phyloP scores from a whole-genome alignment of 139 green algal genomes.

The Mesotaenium endlicherianum region DNA sequence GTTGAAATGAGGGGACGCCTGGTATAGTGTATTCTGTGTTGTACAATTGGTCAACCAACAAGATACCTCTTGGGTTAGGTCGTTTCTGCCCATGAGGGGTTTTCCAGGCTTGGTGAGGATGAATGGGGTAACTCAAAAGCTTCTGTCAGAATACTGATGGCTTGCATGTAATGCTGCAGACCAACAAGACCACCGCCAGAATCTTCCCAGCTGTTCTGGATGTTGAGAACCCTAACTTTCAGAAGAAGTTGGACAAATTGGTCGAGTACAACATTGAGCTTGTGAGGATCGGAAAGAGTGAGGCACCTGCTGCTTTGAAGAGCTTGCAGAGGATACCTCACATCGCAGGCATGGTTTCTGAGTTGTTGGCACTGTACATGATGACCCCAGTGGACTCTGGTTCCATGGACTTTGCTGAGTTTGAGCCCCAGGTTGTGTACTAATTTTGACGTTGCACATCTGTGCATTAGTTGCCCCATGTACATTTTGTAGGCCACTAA shows the following conservation, averaged over 20 bases:
- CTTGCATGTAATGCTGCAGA: constrained; percentile 64
- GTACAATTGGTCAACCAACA: no score
- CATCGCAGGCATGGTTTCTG: constrained; percentile 73
- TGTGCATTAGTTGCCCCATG: no score
- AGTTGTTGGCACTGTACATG: constrained; percentile 81
- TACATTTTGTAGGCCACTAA: no score
- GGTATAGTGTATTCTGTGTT: no score
- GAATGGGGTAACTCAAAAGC: no score
- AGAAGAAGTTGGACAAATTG: constrained; percentile 76
- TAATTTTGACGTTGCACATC: no score
- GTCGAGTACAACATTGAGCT: constrained; percentile 82
- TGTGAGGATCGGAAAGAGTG: constrained; percentile 62
- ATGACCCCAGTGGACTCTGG: constrained; percentile 77
- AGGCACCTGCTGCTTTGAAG: constrained; percentile 73
- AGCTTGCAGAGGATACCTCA: constrained; percentile 70
- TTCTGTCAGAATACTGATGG: no score
- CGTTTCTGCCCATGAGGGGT: no score
- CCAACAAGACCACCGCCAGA: constrained; percentile 92
- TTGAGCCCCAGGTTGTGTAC: constrained; percentile 58
- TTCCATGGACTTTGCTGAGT: constrained; percentile 66
- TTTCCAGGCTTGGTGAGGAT: no score
- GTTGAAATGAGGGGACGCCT: no score
- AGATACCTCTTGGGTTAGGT: no score
- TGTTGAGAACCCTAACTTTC: constrained; percentile 83
- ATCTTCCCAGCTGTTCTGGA: constrained; percentile 94